phyloP scores from a whole-genome alignment of 2,329 filamentous ascomycete genomes.

The Acarospora socialis region DNA sequence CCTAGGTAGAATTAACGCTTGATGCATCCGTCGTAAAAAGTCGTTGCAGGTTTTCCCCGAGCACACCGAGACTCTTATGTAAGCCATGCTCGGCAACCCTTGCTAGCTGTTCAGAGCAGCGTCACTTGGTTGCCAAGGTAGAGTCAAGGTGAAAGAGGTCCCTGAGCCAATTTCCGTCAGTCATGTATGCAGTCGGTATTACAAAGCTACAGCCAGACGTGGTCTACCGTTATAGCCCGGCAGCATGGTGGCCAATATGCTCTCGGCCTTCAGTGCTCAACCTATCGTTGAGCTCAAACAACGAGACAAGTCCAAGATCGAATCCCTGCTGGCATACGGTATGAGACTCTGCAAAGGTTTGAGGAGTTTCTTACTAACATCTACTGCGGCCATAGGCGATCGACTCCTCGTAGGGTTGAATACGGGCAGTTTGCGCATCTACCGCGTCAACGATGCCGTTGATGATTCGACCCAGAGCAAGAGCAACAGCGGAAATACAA shows the following conservation, averaged over 20 bases:
- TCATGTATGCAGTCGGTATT: too few species aligned
- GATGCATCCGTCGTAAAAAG: too few species aligned
- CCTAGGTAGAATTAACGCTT: too few species aligned
- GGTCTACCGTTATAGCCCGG: background rate
- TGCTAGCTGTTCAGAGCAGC: too few species aligned
- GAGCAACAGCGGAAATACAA: constrained; percentile 18
- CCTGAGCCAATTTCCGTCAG: too few species aligned
- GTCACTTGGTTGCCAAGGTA: too few species aligned
- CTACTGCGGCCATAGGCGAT: constrained; percentile 45
- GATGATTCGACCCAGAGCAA: constrained; percentile 25
- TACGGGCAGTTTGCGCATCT: constrained; percentile 76
- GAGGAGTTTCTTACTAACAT: constrained; percentile 11
- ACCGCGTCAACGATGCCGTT: constrained; percentile 63
- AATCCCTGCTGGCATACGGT: constrained; percentile 87
- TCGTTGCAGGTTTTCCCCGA: too few species aligned
- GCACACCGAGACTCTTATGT: too few species aligned
- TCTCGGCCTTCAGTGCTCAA: constrained; percentile 92
- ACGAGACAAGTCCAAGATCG: constrained; percentile 93
- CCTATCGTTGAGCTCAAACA: constrained; percentile 93
- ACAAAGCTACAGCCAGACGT: too few species aligned
- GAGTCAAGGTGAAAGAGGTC: too few species aligned
- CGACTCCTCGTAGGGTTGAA: constrained; percentile 83
- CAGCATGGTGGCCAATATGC: too few species aligned
- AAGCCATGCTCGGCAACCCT: too few species aligned
- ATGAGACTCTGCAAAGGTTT: constrained; percentile 15